Evolutionary conservation across 2,329 filamentous ascomycete genomes (phyloP).

Genomic region (Cercospora berteroae): DNA sequence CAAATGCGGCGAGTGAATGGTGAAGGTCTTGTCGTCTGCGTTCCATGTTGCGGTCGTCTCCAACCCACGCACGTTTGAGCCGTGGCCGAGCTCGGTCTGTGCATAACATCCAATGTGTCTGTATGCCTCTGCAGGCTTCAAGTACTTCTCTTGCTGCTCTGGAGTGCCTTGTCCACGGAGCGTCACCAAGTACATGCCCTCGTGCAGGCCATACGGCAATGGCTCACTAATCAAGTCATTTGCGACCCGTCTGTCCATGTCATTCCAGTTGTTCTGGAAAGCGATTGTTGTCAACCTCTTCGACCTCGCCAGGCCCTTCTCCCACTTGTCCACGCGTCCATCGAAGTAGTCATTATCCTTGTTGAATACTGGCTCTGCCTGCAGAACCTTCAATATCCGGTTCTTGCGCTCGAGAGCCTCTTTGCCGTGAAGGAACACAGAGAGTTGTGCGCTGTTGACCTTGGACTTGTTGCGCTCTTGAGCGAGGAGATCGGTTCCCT

Average conservation of each 20-base stretch:
- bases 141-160: slow-evolving; percentile 71
- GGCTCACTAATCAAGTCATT: slow-evolving; percentile 70
- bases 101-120: slow-evolving; percentile 76
- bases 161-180: slow-evolving; percentile 69
- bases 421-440: slow-evolving; percentile 67
- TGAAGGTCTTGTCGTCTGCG: slow-evolving; percentile 69
- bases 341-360: slow-evolving; percentile 76
- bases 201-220: slow-evolving; percentile 71
- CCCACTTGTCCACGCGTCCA: slow-evolving; percentile 66
- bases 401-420: slow-evolving; percentile 61
- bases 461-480: slow-evolving; percentile 67
- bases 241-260: slow-evolving; percentile 63
- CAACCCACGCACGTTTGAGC: slow-evolving; percentile 70
- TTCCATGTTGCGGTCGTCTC: slow-evolving; percentile 75
- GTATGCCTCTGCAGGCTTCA: slow-evolving; percentile 66
- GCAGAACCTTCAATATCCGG: slow-evolving; percentile 62
- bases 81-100: slow-evolving; percentile 77
- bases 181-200: slow-evolving; percentile 68
- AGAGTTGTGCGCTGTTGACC: slow-evolving; percentile 65
- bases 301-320: slow-evolving; percentile 65
- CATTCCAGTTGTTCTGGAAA: slow-evolving; percentile 64
- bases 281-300: slow-evolving; percentile 68
- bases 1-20: slow-evolving; percentile 68
- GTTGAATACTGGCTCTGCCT: slow-evolving; percentile 69
- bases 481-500: slow-evolving; percentile 67